A percentile compares a stretch with the other conserved stretches of the same genome.
phyloP scores from a whole-genome alignment of 768 basidiomycete species.

The Trametes cubensis region DNA sequence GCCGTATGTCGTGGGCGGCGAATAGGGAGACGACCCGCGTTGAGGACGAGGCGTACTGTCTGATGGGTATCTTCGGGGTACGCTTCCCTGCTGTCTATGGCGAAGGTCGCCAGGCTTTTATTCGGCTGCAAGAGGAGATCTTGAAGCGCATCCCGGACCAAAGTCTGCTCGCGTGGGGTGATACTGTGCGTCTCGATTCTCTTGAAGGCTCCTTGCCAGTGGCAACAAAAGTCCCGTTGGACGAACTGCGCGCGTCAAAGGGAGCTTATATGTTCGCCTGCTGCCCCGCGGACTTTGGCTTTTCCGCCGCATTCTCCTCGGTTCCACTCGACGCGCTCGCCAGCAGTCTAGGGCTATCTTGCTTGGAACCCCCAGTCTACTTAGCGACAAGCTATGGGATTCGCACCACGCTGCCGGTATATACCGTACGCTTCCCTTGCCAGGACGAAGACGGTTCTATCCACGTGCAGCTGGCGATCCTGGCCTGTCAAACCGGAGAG shows the following conservation, averaged over 20 bases:
- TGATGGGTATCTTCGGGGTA: slow-evolving; percentile 14
- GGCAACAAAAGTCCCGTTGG: not conserved
- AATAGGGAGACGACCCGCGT: not conserved
- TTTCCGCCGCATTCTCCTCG: not conserved
- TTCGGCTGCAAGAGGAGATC: slow-evolving; percentile 14
- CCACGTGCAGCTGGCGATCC: not conserved
- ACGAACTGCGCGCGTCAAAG: not conserved
- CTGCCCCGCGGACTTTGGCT: not conserved
- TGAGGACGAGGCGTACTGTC: slow-evolving; percentile 14
- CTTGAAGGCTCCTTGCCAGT: not conserved
- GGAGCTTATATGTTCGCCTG: not conserved
- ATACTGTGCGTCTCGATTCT: not conserved
- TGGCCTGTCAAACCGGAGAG: not conserved
- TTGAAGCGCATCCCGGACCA: slow-evolving; percentile 14
- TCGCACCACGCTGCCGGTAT: not conserved
- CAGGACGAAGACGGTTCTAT: not conserved
- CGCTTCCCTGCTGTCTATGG: slow-evolving; percentile 13
- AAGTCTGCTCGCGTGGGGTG: slow-evolving; percentile 15
- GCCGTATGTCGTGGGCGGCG: not conserved
- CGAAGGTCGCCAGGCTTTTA: slow-evolving; percentile 10
- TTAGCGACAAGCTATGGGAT: not conserved
- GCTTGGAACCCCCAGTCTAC: not conserved
- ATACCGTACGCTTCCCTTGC: not conserved
- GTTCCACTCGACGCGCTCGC: not conserved
- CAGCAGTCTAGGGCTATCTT: not conserved